These are phyloP conservation scores for Piper longum DNA, from an alignment of 164 flowering plant species.

Conservation along the genomic window DNA sequence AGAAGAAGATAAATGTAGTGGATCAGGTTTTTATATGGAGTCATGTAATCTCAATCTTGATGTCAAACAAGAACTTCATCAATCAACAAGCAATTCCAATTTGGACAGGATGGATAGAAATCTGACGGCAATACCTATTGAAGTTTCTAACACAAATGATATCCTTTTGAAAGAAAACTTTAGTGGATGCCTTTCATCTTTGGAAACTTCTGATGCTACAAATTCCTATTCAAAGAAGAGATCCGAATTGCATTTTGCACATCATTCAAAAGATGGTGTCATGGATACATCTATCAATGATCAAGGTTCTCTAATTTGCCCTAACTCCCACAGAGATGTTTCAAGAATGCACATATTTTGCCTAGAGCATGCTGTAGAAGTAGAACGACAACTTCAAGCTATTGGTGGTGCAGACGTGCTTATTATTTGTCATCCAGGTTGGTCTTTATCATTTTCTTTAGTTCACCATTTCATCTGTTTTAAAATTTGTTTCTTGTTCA, in stretches of 20 bases:
- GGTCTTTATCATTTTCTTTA: not conserved
- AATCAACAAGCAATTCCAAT: slow-evolving; percentile 14
- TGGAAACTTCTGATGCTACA: slow-evolving; percentile 6
- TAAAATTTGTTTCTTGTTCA: too few species aligned
- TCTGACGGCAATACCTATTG: slow-evolving; percentile 8
- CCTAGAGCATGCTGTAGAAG: slow-evolving; percentile 92
- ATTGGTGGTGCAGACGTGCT: slow-evolving; percentile 71
- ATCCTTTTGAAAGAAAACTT: not conserved
- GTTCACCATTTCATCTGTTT: slow-evolving; percentile 16
- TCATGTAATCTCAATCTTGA: not conserved
- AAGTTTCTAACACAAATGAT: slow-evolving; percentile 1
- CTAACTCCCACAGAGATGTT: slow-evolving; percentile 51
- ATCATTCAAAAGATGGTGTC: slow-evolving; percentile 6
- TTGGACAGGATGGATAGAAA: slow-evolving; percentile 15
- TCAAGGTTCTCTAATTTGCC: slow-evolving; percentile 13
- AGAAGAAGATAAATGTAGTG: not conserved
- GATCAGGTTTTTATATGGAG: not conserved
- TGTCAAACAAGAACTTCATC: too few species aligned
- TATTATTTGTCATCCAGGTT: slow-evolving; percentile 88
- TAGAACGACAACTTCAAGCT: slow-evolving; percentile 58
- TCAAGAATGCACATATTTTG: slow-evolving; percentile 83
- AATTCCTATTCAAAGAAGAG: slow-evolving; percentile 7
- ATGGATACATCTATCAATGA: slow-evolving; percentile 15
- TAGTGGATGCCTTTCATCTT: not conserved
- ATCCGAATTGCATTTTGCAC: slow-evolving; percentile 4